Evolutionary conservation across 169 alveolate species (phyloP).

Genomic region (Cryptosporidium felis): DNA sequence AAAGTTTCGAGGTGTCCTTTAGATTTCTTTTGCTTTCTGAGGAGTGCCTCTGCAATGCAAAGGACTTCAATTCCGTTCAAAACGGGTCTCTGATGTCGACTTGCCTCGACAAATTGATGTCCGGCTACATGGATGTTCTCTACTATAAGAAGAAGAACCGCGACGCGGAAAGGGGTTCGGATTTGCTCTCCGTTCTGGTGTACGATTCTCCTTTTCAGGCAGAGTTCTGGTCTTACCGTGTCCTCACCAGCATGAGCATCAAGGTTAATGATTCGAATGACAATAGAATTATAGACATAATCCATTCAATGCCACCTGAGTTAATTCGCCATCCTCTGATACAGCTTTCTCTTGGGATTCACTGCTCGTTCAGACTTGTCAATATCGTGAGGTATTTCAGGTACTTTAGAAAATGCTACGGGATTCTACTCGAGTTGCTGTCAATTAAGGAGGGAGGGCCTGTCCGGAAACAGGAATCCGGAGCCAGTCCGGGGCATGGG

Average conservation of each 20-base stretch:
- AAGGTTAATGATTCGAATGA: conserved; percentile 73
- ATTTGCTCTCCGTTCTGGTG: conserved; percentile 71
- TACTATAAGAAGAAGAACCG: conserved; percentile 21
- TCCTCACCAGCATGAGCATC: conserved; percentile 77
- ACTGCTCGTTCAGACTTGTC: conserved; percentile 33
- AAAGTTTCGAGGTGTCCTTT: conserved; percentile 81
- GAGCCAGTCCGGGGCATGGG: neutral
- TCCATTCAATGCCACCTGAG: conserved; percentile 73
- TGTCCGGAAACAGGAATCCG: neutral
- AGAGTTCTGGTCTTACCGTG: conserved; percentile 86
- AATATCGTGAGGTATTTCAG: conserved; percentile 48
- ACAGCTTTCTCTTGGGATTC: conserved; percentile 67
- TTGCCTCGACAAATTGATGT: conserved; percentile 84
- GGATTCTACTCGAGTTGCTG: neutral
- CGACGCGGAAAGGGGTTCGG: conserved; percentile 11
- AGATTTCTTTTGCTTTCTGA: conserved; percentile 82
- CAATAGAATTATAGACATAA: conserved; percentile 77
- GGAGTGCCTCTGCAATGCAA: conserved; percentile 76
- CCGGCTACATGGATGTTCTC: conserved; percentile 82
- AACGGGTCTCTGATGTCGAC: conserved; percentile 80
- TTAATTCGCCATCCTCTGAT: conserved; percentile 57
- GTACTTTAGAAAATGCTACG: conserved; percentile 35
- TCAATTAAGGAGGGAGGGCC: neutral
- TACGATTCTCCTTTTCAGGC: conserved; percentile 82
- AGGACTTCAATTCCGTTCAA: conserved; percentile 81